A percentile compares a stretch with the other conserved stretches of the same genome.
phyloP scores from a whole-genome alignment of 2,329 filamentous ascomycete species.

The Colletotrichum shisoi region DNA sequence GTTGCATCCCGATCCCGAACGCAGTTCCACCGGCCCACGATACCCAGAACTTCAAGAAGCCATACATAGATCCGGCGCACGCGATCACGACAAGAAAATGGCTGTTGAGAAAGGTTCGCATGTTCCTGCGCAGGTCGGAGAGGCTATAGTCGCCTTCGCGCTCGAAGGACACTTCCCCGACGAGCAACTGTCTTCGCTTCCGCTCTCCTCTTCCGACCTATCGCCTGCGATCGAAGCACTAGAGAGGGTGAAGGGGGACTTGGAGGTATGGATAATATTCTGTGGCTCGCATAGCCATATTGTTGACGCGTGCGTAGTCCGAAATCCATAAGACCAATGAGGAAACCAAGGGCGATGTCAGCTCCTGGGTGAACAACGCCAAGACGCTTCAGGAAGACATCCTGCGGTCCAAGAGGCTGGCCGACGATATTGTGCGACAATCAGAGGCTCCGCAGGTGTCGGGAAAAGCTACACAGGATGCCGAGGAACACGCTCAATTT shows the following conservation, averaged over 20 bases:
- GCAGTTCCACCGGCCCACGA: constrained; percentile 11
- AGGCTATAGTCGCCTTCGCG: constrained; percentile 53
- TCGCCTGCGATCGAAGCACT: constrained; percentile 53
- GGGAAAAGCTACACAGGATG: constrained; percentile 61
- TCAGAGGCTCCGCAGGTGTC: constrained; percentile 70
- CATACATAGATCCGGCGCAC: not conserved
- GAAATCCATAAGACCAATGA: constrained; percentile 80
- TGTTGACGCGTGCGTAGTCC: constrained; percentile 52
- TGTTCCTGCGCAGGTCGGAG: constrained; percentile 46
- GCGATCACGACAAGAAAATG: constrained; percentile 42
- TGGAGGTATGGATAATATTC: constrained; percentile 49
- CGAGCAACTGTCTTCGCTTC: constrained; percentile 50
- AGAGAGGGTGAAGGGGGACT: constrained; percentile 47
- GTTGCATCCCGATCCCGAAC: constrained; percentile 2
- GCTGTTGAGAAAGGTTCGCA: constrained; percentile 45
- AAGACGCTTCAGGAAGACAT: constrained; percentile 87
- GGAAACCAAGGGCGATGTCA: constrained; percentile 79
- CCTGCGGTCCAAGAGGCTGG: constrained; percentile 77
- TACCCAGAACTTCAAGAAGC: constrained; percentile 16
- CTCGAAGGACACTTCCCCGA: constrained; percentile 53
- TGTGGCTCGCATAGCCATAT: not conserved
- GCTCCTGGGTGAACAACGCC: constrained; percentile 85
- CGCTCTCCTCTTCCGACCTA: constrained; percentile 51
- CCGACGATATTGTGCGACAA: constrained; percentile 80
- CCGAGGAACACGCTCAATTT: constrained; percentile 64